Conservation (phyloP, 1,139 yeast species). For the Keqinozyma sinolaborantium region DNA sequence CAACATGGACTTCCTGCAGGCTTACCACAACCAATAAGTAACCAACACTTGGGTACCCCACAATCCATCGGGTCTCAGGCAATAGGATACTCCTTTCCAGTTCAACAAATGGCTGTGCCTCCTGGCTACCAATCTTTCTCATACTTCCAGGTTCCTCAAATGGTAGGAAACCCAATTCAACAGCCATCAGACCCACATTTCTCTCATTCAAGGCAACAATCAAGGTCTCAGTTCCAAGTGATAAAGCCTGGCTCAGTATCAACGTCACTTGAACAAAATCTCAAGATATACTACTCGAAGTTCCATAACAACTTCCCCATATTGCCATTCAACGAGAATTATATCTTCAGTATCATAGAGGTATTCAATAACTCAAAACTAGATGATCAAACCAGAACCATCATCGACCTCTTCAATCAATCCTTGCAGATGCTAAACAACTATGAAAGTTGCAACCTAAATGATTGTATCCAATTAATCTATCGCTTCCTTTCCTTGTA, state of each 20-base stretch:
- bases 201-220: neutral
- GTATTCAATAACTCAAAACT: slow-evolving; percentile 10
- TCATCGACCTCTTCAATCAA: slow-evolving; percentile 49
- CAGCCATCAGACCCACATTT: neutral
- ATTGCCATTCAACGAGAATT: slow-evolving; percentile 46
- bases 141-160: neutral
- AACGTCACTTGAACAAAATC: slow-evolving; percentile 16
- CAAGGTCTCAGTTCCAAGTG: neutral
- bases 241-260: slow-evolving; percentile 7
- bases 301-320: slow-evolving; percentile 58
- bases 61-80: slow-evolving; percentile 2
- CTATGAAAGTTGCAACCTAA: slow-evolving; percentile 26
- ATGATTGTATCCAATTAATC: slow-evolving; percentile 33
- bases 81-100: slow-evolving; percentile 2
- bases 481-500: slow-evolving; percentile 41
- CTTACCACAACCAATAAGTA: slow-evolving; percentile 2
- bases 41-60: slow-evolving; percentile 4
- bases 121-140: neutral
- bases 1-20: slow-evolving; percentile 3
- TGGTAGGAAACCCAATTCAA: neutral
- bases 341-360: slow-evolving; percentile 20
- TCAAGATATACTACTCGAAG: slow-evolving; percentile 44
- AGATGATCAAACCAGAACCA: slow-evolving; percentile 33
- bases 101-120: slow-evolving; percentile 1
- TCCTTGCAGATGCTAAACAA: slow-evolving; percentile 47